Evolutionary conservation across 768 basidiomycete genomes (phyloP).

Genomic region (Phlebiopsis flavidoalba): DNA sequence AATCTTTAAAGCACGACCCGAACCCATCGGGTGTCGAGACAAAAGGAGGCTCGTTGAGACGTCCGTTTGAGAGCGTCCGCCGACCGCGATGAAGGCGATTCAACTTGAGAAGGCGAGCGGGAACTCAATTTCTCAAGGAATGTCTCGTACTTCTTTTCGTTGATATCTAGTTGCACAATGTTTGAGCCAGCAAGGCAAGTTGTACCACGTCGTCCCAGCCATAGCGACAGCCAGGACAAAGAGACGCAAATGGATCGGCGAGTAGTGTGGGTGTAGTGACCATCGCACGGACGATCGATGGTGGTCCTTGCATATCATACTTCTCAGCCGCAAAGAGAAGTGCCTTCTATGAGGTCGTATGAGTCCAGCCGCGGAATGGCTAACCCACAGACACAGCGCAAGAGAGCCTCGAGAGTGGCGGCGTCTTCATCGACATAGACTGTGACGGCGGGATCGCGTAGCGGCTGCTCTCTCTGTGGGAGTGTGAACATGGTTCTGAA

Average conservation of each 20-base stretch:
- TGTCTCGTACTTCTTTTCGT: slow-evolving; percentile 38
- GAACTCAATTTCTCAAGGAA: slow-evolving; percentile 45
- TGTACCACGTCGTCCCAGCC: slow-evolving; percentile 56
- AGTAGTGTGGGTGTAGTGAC: slow-evolving; percentile 47
- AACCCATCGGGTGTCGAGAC: slow-evolving; percentile 43
- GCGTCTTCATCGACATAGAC: slow-evolving; percentile 57
- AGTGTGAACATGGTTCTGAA: slow-evolving; percentile 58
- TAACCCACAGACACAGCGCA: slow-evolving; percentile 60
- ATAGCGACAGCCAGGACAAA: slow-evolving; percentile 38
- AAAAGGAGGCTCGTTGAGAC: slow-evolving; percentile 55
- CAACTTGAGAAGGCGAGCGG: slow-evolving; percentile 47
- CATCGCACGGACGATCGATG: slow-evolving; percentile 55
- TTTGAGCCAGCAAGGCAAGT: slow-evolving; percentile 45
- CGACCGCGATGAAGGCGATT: slow-evolving; percentile 50
- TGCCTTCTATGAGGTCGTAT: slow-evolving; percentile 49
- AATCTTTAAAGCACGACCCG: slow-evolving; percentile 50
- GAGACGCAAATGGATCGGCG: slow-evolving; percentile 21
- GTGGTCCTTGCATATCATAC: slow-evolving; percentile 65
- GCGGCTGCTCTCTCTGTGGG: slow-evolving; percentile 32
- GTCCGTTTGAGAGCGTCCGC: slow-evolving; percentile 43
- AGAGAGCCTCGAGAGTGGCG: slow-evolving; percentile 46
- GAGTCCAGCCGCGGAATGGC: slow-evolving; percentile 43
- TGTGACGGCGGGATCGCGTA: slow-evolving; percentile 21
- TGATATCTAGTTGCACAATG: slow-evolving; percentile 50
- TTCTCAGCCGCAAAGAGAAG: slow-evolving; percentile 63